phyloP scores from a whole-genome alignment of 73 alveolate species.

The Breviolum minutum region DNA sequence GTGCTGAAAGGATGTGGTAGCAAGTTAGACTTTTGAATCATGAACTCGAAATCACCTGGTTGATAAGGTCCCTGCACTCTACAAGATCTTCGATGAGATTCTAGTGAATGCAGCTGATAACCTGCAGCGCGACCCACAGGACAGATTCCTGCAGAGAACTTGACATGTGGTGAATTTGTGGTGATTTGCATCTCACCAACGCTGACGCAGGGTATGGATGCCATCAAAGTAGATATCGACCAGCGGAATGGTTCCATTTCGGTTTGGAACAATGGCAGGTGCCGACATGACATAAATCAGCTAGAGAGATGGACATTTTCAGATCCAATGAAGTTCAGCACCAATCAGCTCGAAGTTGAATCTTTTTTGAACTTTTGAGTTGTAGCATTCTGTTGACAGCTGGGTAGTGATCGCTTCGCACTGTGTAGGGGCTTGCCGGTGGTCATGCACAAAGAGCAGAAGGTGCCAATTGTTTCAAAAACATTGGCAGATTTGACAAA shows the following conservation, averaged over 20 bases:
- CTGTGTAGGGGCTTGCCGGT: constrained; percentile 99
- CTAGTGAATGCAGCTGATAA: constrained; percentile 99
- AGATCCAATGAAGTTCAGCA: background rate
- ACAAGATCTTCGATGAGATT: constrained; percentile 98
- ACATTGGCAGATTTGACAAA: too few species aligned
- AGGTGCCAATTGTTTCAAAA: background rate
- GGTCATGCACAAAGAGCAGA: constrained; percentile 99
- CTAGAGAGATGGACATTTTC: background rate
- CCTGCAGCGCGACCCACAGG: constrained; percentile 97
- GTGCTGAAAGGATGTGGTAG: background rate
- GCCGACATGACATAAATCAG: background rate
- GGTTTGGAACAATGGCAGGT: constrained; percentile 90
- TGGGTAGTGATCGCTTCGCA: background rate
- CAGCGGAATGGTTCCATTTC: constrained; percentile 37
- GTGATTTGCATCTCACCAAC: too few species aligned
- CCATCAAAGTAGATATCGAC: constrained; percentile 73
- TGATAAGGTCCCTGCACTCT: constrained; percentile 97
- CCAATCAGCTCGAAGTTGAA: background rate
- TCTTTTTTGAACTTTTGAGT: background rate
- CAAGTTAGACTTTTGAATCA: background rate
- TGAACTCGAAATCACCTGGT: background rate
- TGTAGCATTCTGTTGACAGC: background rate
- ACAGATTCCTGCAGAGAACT: background rate
- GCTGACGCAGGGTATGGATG: constrained; percentile 56
- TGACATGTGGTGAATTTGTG: background rate